Evolutionary conservation across 2,329 filamentous ascomycete species (phyloP), one percentile per base, ranked within the genome.

Genomic region (Botrytis pseudocinerea): DNA sequence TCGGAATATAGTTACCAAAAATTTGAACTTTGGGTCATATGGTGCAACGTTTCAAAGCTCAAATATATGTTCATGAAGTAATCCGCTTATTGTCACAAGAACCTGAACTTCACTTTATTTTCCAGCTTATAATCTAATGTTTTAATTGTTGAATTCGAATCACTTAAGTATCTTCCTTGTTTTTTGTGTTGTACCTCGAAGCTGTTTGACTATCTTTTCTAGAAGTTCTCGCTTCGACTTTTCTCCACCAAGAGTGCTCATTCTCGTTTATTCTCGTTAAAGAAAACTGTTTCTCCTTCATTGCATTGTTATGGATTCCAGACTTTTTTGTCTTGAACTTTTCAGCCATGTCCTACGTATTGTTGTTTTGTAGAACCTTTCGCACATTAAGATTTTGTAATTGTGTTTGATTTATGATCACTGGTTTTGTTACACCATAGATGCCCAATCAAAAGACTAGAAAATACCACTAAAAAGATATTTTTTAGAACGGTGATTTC

Each of bases 321-420:
- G 16, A 12, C 1, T 10, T 1, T 40, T 28, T 9, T 28, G 1
- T 14, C 2, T 12, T 7, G 1, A 25, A 4, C 5, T 20, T 38
- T 40, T 12, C n/a, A 4, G 18, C 5, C 2, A 0, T 54, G 4
- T 48, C 12, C 7, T 28, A 7, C 2, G 6, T 54, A 7, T 54
- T 28, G 51, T 54, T 54, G 2, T 54, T n/a, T 14, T 28, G 12
- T 28, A 54, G 25, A 54, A 16, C 25, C 16, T 54, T 16, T 54
- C 25, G n/a, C 4, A 51, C 22, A 28, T 2, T 28, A 28, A 8
- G 5, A 28, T 54, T 54, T 54, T 54, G 5, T 14, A 28, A 14
- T 54, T 54, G 25, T 3, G 14, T 25, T n/a, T 54, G 14, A 54
- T 54, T 28, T 8, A 14, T 54, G 2, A 28, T 54, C 1, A 16